Percentiles rank a stretch among this genome's conserved stretches.
phyloP scores from a whole-genome alignment of 2,329 filamentous ascomycete species.

The Microcyclosporella mali region DNA sequence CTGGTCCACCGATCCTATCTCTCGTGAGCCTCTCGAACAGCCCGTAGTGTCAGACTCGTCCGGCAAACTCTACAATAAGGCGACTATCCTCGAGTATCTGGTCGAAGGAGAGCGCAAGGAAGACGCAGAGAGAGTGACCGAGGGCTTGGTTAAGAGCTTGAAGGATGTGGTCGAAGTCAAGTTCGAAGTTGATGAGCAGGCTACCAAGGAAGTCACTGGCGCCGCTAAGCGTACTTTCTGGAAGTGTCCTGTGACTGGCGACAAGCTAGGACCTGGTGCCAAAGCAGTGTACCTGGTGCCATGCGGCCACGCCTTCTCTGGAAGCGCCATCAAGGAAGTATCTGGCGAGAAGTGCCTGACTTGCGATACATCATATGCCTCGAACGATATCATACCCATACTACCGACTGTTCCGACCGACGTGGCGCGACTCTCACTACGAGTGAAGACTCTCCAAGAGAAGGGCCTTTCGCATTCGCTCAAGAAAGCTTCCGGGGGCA shows the following conservation, averaged over 20 bases:
- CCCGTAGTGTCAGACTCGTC: slow-evolving; percentile 78
- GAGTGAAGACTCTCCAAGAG: slow-evolving; percentile 63
- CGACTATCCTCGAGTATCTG: slow-evolving; percentile 69
- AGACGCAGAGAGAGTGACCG: slow-evolving; percentile 57
- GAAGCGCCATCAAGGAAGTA: slow-evolving; percentile 65
- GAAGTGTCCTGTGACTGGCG: slow-evolving; percentile 82
- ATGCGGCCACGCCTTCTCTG: slow-evolving; percentile 90
- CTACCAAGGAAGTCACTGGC: slow-evolving; percentile 37
- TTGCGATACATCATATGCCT: slow-evolving; percentile 68
- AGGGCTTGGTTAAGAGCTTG: slow-evolving; percentile 65
- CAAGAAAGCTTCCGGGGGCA: slow-evolving; percentile 64
- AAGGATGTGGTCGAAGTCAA: slow-evolving; percentile 83
- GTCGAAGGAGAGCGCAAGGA: slow-evolving; percentile 49
- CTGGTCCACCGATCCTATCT: slow-evolving; percentile 86
- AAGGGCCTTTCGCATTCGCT: slow-evolving; percentile 76
- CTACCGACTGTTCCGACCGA: slow-evolving; percentile 67
- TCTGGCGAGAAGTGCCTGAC: slow-evolving; percentile 53
- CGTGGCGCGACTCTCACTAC: slow-evolving; percentile 57
- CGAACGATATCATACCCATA: slow-evolving; percentile 75
- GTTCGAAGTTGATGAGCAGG: slow-evolving; percentile 53
- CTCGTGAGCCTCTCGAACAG: slow-evolving; percentile 63
- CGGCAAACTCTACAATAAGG: slow-evolving; percentile 91
- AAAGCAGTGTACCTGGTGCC: slow-evolving; percentile 87
- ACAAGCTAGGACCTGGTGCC: slow-evolving; percentile 70
- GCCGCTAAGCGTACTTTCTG: slow-evolving; percentile 48